Base-by-base conservation (phyloP, 768 basidiomycete species). In the Lactarius hatsudake region DNA sequence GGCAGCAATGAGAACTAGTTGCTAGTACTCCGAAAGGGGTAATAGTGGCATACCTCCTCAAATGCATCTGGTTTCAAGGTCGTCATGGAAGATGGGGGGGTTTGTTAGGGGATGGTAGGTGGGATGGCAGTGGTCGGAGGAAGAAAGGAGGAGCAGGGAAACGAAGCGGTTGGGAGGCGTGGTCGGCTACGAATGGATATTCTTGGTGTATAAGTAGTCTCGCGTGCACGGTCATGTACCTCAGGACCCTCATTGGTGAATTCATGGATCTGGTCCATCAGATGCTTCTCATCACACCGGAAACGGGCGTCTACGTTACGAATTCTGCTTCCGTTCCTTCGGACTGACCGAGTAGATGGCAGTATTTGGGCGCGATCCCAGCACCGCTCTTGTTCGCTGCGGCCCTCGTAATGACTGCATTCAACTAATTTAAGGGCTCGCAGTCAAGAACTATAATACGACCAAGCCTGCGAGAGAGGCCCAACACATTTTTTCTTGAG, bases 251-350 rank as follows among this genome's bases (percentile, higher is more conserved):
- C 62, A 54, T 59, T 67, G 40, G 66, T 45, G 66, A 67, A 45
- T 57, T 67, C 51, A n/a, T 43, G n/a, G 59, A 64, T 64, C 63
- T 64, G 53, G 62, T 8, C 66, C 62, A 68, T 68, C 67, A 63
- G 38, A 67, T 5, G 57, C 58, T 67, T 67, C 63, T 66, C 66
- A 67, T 64, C 63, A 64, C 62, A 38, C 66, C 67, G 63, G 67
- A 56, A 26, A 43, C 59, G 67, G 67, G 17, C 18, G n/a, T 45
- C 58, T 68, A 64, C 63, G 67, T 64, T 68, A 68, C 38, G 59
- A 48, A 42, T 61, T 56, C 63, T 64, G 9, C 59, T 64, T 64
- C 67, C 67, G 67, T 67, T 60, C 53, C 42, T 59, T 54, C 66
- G 59, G 43, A 34, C 59, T 48, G 30, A 62, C 55, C 59, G 42